Base-by-base conservation (phyloP, 1,284 basidiomycete species). In the Fomitopsis palustris region DNA sequence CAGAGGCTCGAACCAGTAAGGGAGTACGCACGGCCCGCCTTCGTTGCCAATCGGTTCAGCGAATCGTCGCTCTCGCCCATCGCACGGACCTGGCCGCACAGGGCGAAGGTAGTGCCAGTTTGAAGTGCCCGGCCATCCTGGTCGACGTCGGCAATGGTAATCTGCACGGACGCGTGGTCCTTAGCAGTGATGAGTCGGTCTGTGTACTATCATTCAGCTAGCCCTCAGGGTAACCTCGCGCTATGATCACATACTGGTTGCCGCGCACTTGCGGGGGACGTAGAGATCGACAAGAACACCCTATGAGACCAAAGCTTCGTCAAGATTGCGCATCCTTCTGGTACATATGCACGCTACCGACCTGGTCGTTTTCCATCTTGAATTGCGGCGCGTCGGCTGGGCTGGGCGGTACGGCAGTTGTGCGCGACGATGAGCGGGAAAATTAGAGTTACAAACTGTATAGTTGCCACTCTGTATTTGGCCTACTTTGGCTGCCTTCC, bases 261-360 rank as follows among this genome's bases (percentile, higher is more conserved):
- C 93, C 77, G 93, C 86, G 81, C 97, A 99, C 81, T 99, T 98
- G 85, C 96, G 94, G 77, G 96, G 96, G 76, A 99, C 95, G 85
- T 99, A 99, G 79, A 99, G 95, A 86, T 99, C 96, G 75, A 99
- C 96, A 77, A 99, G 96, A 77, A 94, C 85, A 83, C 96, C 96
- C 93, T 98, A 65, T 27, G 53, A 51, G 58, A n/a, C 41, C 45
- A 42, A 27, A 43, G 38, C 17, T 60, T 62, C 43, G 23, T 67
- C 61, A 68, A 58, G 54, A 55, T 49, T 53, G 55, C 25, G 33
- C 29, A 37, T 25, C 37, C 21, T 12, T 25, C 38, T 38, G 3
- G 9, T 6, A 3, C 9, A 5, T 33, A 21, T 8, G 29, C 1
- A 27, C n/a, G 2, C 31, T 38, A 71, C 79, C 57, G 66, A 88